Evolutionary conservation across 164 flowering plant genomes (phyloP).

Genomic region (Berberis thunbergii): DNA sequence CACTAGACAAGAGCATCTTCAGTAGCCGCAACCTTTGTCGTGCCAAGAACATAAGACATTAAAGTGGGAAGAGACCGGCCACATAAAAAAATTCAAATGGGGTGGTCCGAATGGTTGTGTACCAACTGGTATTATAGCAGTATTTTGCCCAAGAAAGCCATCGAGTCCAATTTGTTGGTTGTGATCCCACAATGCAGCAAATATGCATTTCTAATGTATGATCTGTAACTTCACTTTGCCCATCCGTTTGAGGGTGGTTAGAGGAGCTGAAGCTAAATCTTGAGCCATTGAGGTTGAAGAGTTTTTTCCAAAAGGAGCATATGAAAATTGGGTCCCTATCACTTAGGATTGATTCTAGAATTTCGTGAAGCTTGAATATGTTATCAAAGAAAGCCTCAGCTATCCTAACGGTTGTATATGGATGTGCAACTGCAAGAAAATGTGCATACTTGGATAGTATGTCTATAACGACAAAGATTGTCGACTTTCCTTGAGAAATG

Average conservation of each 20-base stretch:
- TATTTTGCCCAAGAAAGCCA: no score
- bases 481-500: no score
- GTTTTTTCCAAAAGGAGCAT: no score
- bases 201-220: no score
- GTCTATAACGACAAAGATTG: neutral
- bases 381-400: neutral
- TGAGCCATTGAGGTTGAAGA: neutral
- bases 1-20: neutral
- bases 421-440: constrained; percentile 3
- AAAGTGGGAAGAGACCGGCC: neutral
- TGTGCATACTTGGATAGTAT: constrained; percentile 3
- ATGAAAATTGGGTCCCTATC: constrained; percentile 3
- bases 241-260: no score
- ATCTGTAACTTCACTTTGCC: no score
- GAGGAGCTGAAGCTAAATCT: no score
- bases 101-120: neutral
- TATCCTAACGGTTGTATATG: neutral
- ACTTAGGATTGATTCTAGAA: neutral
- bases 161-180: no score
- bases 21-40: neutral
- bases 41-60: neutral
- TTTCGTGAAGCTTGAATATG: constrained; percentile 3
- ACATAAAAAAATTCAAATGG: constrained; percentile 5
- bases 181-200: no score
- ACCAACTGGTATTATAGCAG: neutral